Evolutionary conservation across 306 rosid genomes (phyloP), one percentile per base, ranked within the genome.

Genomic region (Inga leiocalycina): DNA sequence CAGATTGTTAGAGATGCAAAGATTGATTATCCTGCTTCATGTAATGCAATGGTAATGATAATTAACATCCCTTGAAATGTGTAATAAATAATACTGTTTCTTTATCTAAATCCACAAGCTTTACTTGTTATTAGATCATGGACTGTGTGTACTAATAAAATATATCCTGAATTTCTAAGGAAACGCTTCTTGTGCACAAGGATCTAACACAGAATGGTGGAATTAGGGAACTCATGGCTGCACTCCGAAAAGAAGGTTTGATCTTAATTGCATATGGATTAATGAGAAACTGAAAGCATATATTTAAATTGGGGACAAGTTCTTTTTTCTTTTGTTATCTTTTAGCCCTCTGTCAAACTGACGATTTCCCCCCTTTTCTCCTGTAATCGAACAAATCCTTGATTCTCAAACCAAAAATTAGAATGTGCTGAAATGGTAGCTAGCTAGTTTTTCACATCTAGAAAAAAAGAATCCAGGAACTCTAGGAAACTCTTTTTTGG

Each of bases 171-270:
- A 85, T 37, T 78, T 84, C 76, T 65, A 83, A 93, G 98, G 95
- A 96, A 90, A 93, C 97, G 59, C 97, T 96, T 69, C 92, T 96
- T 27, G 90, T 96, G 35, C 99, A 96, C 90, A 89, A 92, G 85
- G 93, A 91, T 76, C 84, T 93, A 79, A 35, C 86, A 35, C 62
- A 22, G 45, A 86, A 86, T 64, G 93, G 93, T 59, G 88, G 81
- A 44, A 86, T 96, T 54, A 72, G 82, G 61, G 84, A 85, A 77
- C 89, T 93, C 75, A 34, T 93, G 27, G 72, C 80, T 43, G 94
- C 87, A 86, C 97, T 95, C 71, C 88, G 77, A 76, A 77, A 67
- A 6, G 90, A 86, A 93, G 99, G 98, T 93, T 77, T 65, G 86
- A 27, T 57, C 49, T 70, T 66, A 68, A n/a, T 76, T 73, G 39